Evolutionary conservation across 768 basidiomycete species (phyloP).

Genomic region (Rhizopogon vesiculosus): DNA sequence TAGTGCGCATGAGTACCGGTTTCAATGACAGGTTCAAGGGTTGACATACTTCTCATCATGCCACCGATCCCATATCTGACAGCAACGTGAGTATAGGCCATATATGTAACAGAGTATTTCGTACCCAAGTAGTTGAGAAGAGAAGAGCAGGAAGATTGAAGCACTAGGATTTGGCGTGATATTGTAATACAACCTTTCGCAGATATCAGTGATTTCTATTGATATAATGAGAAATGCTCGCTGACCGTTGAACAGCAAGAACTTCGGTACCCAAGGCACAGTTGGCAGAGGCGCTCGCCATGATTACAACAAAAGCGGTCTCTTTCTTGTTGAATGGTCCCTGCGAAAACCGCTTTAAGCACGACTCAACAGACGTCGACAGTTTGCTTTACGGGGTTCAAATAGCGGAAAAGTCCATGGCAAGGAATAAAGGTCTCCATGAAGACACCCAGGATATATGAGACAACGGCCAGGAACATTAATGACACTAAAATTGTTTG

Average conservation of each 20-base stretch:
- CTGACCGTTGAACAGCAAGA: slow-evolving; percentile 43
- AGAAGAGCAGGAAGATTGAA: slow-evolving; percentile 40
- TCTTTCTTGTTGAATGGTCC: slow-evolving; percentile 59
- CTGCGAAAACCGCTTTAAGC: slow-evolving; percentile 22
- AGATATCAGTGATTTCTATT: neutral
- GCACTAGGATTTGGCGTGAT: slow-evolving; percentile 41
- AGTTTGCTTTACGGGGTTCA: slow-evolving; percentile 38
- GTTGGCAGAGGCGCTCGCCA: slow-evolving; percentile 51
- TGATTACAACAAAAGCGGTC: slow-evolving; percentile 53
- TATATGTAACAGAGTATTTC: no score
- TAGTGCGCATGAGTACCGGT: no score
- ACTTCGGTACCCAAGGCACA: slow-evolving; percentile 51
- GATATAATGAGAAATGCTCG: no score
- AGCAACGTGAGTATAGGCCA: no score
- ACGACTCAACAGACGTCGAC: neutral
- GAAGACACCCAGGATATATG: slow-evolving; percentile 43
- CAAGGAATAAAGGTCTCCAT: slow-evolving; percentile 45
- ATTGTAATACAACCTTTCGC: slow-evolving; percentile 38
- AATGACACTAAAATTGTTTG: slow-evolving; percentile 48
- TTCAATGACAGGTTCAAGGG: no score
- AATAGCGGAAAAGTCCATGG: slow-evolving; percentile 38
- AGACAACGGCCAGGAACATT: slow-evolving; percentile 50
- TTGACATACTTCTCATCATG: slow-evolving; percentile 43
- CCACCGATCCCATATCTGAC: slow-evolving; percentile 47
- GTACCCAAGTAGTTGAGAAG: slow-evolving; percentile 31